Base-by-base conservation (phyloP, 345 rosid genomes). In the Hypericum perforatum region DNA sequence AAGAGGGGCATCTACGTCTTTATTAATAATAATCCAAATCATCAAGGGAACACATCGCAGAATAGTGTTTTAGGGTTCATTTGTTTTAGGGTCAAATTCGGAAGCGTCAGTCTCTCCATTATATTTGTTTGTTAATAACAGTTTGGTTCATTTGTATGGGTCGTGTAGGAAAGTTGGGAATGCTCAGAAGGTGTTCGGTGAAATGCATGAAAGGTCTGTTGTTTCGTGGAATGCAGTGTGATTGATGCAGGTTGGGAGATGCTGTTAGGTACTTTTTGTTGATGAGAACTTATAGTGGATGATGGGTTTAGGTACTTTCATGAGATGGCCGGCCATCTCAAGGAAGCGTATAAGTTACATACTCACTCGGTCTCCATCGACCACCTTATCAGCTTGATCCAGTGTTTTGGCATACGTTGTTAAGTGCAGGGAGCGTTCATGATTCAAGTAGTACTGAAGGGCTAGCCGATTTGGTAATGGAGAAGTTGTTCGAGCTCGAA, bases 151-250 rank as follows among this genome's bases (percentile, higher is more conserved):
- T 62, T 70, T 85, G 1, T 22, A 22, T 0, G 84, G 98, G 41
- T 63, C 82, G 10, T 81, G 92, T 66, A 75, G 69, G 70, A 78
- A 74, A 66, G 60, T 81, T 49, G 29, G 38, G 40, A 68, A 75
- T 55, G 89, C 92, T 0, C 37, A 77, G n/a, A 69, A 69, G 54
- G 64, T 82, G 86, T 85, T 91, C 70, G 87, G 85, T 36, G 72
- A 76, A 78, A 85, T 91, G 87, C 9, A 67, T 57, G 64, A 50
- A 0, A 85, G 82, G 70, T 81, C 66, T 15, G 72, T 78, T 8
- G 86, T 91, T 52, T 85, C 95, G 8, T 87, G 92, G 95, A 91
- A 91, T 73, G 75, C 84, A 0, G 62, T n/a, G n/a, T 85, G 48
- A 66, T 91, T 63, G 76, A 87, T 59, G 74, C 84, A 61, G 61